Base-by-base conservation (phyloP, 257 asterid species). In the Buddleja alternifolia region DNA sequence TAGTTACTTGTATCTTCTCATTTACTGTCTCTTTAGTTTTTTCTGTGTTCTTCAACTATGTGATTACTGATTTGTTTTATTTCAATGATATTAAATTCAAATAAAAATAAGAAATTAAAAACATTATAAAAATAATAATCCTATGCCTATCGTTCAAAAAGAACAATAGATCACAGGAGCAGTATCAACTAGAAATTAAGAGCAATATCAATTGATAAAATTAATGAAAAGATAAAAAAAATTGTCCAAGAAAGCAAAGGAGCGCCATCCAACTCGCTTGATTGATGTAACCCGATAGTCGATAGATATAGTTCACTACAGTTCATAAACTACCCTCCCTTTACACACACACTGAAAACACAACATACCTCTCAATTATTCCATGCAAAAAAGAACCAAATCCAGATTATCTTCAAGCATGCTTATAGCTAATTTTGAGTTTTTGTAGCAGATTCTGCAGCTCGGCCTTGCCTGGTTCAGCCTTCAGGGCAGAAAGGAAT, bases 381-480 rank as follows among this genome's bases (percentile, higher is more conserved):
- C 40, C 48, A 42, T 51, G 34, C 57, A 51, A 20, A 6, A 7
- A n/a, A 12, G 6, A 16, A 37, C 10, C 1, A 39, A 39, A 10
- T 7, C 24, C 34, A 60, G 34, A 69, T 82, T 81, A 79, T 53
- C 76, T 82, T 60, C 50, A 78, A 37, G 85, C 59, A 67, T 92
- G 98, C 85, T 92, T 92, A n/a, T n/a, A 10, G 96, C 98, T 76
- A n/a, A n/a, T n/a, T 89, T 89, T 0, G 80, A 36, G 84, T 88
- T 87, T 72, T 88, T 62, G 85, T 66, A 42, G 86, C 82, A 60
- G 82, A 81, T 55, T 77, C 95, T 1, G 85, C 71, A 40, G 80
- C 64, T 44, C 97, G 83, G 84, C 90, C 85, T 90, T 93, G 73
- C 84, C 73, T 44, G 85, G 48, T 51, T 67, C 88, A 61, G 73